These are phyloP conservation scores for Penicillium sp. DNA, from an alignment of 2,329 filamentous ascomycete genomes.

Conservation along the genomic window DNA sequence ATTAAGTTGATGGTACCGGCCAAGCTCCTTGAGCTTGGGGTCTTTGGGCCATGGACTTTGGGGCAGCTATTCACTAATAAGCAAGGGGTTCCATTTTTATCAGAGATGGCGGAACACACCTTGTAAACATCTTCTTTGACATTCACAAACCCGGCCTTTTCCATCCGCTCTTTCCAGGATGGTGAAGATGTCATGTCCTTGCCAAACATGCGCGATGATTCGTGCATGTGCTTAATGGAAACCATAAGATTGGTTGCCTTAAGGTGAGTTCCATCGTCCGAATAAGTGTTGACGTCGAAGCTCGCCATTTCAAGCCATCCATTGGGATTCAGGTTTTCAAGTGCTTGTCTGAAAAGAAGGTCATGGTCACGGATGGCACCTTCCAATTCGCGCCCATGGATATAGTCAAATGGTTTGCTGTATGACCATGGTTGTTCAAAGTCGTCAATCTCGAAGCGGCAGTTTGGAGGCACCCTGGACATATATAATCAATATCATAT, in stretches of 20 bases:
- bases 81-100: not conserved
- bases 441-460: constrained; percentile 34
- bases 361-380: constrained; percentile 30
- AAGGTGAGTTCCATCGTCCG: constrained; percentile 42
- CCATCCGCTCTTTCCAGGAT: constrained; percentile 44
- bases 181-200: constrained; percentile 33
- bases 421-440: constrained; percentile 32
- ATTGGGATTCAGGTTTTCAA: constrained; percentile 25
- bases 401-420: constrained; percentile 30
- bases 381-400: constrained; percentile 33
- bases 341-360: constrained; percentile 25
- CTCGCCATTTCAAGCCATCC: constrained; percentile 48
- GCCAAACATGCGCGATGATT: constrained; percentile 30
- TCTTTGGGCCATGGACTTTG: constrained; percentile 54
- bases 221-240: constrained; percentile 30
- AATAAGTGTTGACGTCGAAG: constrained; percentile 91
- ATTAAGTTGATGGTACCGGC: constrained; percentile 38
- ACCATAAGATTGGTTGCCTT: constrained; percentile 24
- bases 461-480: constrained; percentile 33
- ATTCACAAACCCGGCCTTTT: constrained; percentile 54
- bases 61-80: constrained; percentile 41
- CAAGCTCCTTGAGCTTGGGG: constrained; percentile 52
- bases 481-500: not conserved
- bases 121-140: constrained; percentile 50
- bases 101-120: constrained; percentile 14